Conservation (phyloP, 208 protist species). For the Crithidia bombi region DNA sequence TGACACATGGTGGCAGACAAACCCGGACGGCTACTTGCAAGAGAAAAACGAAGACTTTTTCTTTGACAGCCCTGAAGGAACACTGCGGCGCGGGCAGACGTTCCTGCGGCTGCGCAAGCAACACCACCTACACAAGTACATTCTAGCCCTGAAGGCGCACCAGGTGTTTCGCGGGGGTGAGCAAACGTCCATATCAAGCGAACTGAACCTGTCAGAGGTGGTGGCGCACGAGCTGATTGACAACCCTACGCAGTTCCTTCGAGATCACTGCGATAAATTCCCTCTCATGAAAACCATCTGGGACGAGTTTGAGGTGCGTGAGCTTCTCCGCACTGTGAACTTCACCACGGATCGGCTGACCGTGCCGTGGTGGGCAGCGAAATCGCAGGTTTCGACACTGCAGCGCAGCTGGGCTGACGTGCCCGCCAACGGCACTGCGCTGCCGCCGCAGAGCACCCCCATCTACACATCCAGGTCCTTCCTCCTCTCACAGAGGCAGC, state of each 20-base stretch:
- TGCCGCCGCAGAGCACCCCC: constrained; percentile 14
- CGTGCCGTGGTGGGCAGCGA: constrained; percentile 56
- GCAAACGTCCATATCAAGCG: constrained; percentile 45
- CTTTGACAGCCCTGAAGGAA: constrained; percentile 55
- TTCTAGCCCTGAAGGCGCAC: constrained; percentile 65
- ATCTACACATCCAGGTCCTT: constrained; percentile 24
- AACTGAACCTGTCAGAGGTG: constrained; percentile 47
- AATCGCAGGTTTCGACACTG: constrained; percentile 36
- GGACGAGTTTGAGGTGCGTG: constrained; percentile 50
- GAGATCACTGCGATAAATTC: constrained; percentile 45
- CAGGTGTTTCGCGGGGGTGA: constrained; percentile 45
- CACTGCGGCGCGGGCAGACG: constrained; percentile 39
- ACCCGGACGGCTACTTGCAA: constrained; percentile 28
- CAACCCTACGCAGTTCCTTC: constrained; percentile 59
- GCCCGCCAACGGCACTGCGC: neutral
- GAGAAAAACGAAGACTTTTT: constrained; percentile 80
- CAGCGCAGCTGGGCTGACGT: constrained; percentile 21
- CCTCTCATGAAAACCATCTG: constrained; percentile 57
- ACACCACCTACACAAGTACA: constrained; percentile 37
- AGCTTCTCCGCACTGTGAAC: constrained; percentile 46
- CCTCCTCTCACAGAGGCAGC: constrained; percentile 24
- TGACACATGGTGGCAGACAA: constrained; percentile 27
- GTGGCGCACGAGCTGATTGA: constrained; percentile 55
- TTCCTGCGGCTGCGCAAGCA: constrained; percentile 66
- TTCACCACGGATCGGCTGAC: constrained; percentile 62